These are phyloP conservation scores for Hirsutella minnesotensis DNA, from an alignment of 2,329 filamentous ascomycete species.

Conservation along the genomic window DNA sequence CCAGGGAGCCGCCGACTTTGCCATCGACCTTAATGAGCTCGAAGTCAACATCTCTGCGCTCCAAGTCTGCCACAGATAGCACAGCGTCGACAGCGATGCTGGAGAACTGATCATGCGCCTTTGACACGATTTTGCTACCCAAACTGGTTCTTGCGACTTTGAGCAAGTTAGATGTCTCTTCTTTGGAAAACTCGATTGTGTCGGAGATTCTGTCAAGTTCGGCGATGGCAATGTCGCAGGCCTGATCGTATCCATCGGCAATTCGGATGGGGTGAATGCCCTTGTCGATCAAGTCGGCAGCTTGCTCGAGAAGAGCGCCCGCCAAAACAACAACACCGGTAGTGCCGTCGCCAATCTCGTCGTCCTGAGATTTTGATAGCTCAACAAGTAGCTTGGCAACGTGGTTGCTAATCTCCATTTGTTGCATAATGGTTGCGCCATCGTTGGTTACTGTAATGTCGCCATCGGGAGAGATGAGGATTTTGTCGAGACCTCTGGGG, in stretches of 20 bases:
- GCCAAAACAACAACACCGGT: conserved; percentile 95
- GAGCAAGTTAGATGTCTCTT: conserved; percentile 73
- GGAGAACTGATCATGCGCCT: conserved; percentile 95
- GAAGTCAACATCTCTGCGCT: conserved; percentile 95
- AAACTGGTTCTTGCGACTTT: conserved; percentile 93
- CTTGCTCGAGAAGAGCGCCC: conserved; percentile 89
- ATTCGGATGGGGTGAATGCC: conserved; percentile 98
- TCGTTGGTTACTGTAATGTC: conserved; percentile 99
- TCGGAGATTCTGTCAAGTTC: conserved; percentile 92
- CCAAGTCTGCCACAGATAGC: conserved; percentile 87
- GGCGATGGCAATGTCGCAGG: conserved; percentile 89
- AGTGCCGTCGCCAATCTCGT: conserved; percentile 97
- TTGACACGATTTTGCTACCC: conserved; percentile 98
- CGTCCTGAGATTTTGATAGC: conserved; percentile 95
- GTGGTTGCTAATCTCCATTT: conserved; percentile 99
- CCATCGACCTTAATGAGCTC: conserved; percentile 99
- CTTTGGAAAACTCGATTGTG: conserved; percentile 70
- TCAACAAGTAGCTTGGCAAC: conserved; percentile 95
- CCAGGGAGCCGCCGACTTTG: conserved; percentile 87
- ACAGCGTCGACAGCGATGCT: conserved; percentile 96
- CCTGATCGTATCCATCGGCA: conserved; percentile 94
- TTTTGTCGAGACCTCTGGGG: conserved; percentile 94
- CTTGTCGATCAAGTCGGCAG: conserved; percentile 97
- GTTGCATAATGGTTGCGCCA: conserved; percentile 89
- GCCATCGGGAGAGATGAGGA: conserved; percentile 94